Evolutionary conservation across 495 filamentous ascomycete genomes (phyloP).

Genomic region (Podospora sp.): DNA sequence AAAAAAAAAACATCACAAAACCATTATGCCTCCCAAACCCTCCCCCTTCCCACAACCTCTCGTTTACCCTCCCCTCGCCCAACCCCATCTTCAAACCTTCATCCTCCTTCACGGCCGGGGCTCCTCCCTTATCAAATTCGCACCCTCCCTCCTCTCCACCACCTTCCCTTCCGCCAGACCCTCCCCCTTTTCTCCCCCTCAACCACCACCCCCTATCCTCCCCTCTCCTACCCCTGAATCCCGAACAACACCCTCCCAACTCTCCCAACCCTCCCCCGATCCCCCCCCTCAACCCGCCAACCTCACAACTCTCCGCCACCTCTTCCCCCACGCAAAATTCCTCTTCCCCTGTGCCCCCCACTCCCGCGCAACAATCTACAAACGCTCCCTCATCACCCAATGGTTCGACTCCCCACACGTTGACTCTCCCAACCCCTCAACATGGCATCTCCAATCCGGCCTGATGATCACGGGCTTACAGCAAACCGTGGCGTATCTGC

Average conservation of each 20-base stretch:
- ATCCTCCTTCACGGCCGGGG: constrained; percentile 56
- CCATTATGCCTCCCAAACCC: background rate
- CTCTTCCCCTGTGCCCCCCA: constrained; percentile 52
- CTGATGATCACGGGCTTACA: constrained; percentile 48
- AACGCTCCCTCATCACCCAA: constrained; percentile 49
- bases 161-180: constrained; percentile 16
- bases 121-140: constrained; percentile 40
- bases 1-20: background rate
- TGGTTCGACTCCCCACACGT: constrained; percentile 60
- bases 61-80: constrained; percentile 28
- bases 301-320: constrained; percentile 4
- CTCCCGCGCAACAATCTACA: constrained; percentile 48
- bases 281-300: background rate
- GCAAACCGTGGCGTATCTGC: constrained; percentile 45
- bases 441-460: constrained; percentile 15
- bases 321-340: constrained; percentile 39
- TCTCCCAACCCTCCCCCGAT: background rate
- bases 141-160: constrained; percentile 29
- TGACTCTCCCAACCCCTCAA: constrained; percentile 24
- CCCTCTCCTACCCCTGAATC: no score
- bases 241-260: background rate
- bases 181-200: background rate
- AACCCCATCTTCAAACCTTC: constrained; percentile 43
- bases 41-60: constrained; percentile 33
- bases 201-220: background rate